Percentiles rank a stretch among this genome's conserved stretches.
These are phyloP conservation scores for Cutaneotrichosporon sp. DNA, from an alignment of 1,284 basidiomycete genomes.

Conservation along the genomic window DNA sequence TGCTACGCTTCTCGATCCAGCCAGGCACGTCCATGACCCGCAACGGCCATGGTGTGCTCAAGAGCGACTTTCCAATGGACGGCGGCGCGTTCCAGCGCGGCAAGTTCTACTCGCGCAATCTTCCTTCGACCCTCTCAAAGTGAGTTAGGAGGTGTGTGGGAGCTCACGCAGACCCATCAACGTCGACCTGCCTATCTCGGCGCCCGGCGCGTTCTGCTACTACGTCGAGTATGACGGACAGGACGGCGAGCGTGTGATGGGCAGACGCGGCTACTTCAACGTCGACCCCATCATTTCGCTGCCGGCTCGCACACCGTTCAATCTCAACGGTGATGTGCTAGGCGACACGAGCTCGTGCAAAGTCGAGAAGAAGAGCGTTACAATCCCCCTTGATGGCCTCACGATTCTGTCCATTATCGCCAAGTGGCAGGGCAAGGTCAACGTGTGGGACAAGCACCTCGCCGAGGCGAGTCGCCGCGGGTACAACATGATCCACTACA, in stretches of 20 bases:
- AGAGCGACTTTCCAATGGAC: slow-evolving; percentile 90
- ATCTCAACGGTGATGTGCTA: slow-evolving; percentile 42
- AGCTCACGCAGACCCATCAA: slow-evolving; percentile 68
- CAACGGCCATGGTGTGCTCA: slow-evolving; percentile 73
- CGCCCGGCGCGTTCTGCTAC: slow-evolving; percentile 90
- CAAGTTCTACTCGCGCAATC: slow-evolving; percentile 67
- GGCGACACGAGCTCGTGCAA: slow-evolving; percentile 57
- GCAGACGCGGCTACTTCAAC: slow-evolving; percentile 89
- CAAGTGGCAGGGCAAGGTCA: slow-evolving; percentile 90
- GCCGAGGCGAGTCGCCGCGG: slow-evolving; percentile 78
- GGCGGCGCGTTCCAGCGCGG: slow-evolving; percentile 79
- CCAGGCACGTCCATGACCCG: slow-evolving; percentile 83
- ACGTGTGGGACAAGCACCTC: slow-evolving; percentile 73
- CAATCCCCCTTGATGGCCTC: slow-evolving; percentile 75
- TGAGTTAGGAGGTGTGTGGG: slow-evolving; percentile 52
- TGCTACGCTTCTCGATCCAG: slow-evolving; percentile 81
- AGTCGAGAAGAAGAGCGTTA: slow-evolving; percentile 52
- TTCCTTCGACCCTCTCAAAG: slow-evolving; percentile 56
- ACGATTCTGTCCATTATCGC: slow-evolving; percentile 84
- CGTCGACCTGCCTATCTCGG: slow-evolving; percentile 88
- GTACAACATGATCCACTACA: slow-evolving; percentile 95
- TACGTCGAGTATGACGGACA: slow-evolving; percentile 79
- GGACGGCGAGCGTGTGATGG: slow-evolving; percentile 62
- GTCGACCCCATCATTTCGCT: slow-evolving; percentile 81
- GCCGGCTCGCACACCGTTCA: slow-evolving; percentile 68